Evolutionary conservation across 2,329 filamentous ascomycete species (phyloP), one percentile per base, ranked within the genome.

Genomic region (Penicillium sp.): DNA sequence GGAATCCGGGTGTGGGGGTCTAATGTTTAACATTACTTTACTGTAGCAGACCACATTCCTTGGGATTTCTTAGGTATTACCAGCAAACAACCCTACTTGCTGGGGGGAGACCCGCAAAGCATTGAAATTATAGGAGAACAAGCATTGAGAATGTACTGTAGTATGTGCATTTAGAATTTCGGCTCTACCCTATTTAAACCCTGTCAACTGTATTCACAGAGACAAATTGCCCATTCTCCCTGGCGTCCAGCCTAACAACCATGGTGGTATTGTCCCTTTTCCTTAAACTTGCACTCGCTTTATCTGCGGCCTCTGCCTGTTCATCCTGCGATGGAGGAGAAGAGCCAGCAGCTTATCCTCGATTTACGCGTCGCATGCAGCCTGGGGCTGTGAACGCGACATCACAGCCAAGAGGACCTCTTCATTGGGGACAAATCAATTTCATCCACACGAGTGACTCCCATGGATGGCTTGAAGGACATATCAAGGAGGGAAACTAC

Each of bases 371-470:
- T 50, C 55, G 55, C 13, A 57, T 57, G 51, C 55, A 57, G 24
- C 55, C 55, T 47, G 55, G 33, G 7, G 24, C 51, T 43, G 14
- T 50, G 24, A 48, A 57, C 29, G 37, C 55, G 19, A 33, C 33
- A 5, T 49, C 45, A 29, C 14, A 47, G 14, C 51, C 55, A 33
- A 53, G 33, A 11, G 41, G 46, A 27, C 55, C 55, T 53, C 27
- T 57, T 6, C 44, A 49, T 19, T 87, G 85, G 85, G 85, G 85
- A 2, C 82, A 87, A 68, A 70, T 87, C 63, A 87, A 87, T 64
- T 84, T 84, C 54, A 58, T 87, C 24, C 85, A 86, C 62, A 87
- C 84, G 1, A 86, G 83, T 3, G 84, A 87, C 60, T 85, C 83
- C 0, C 84, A 86, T 66, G 83, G 83, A 21, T 85, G 84, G 84